Conservation (phyloP, 768 basidiomycete species). For the Kwoniella mangroviensis region DNA sequence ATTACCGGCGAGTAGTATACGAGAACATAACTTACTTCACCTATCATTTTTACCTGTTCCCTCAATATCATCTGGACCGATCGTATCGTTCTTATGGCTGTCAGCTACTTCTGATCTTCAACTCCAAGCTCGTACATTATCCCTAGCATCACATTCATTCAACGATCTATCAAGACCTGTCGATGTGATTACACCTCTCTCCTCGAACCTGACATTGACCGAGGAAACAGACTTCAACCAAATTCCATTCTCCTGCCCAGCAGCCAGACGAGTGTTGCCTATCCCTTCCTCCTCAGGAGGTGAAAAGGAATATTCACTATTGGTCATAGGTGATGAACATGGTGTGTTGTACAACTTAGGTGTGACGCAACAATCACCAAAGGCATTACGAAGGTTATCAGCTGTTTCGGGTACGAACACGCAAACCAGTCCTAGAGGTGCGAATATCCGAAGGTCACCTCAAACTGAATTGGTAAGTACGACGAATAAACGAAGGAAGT, state of each 20-base stretch:
- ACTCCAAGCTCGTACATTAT: constrained; percentile 41
- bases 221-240: constrained; percentile 39
- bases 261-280: constrained; percentile 46
- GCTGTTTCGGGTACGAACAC: constrained; percentile 23
- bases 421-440: constrained; percentile 29
- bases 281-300: constrained; percentile 27
- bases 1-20: constrained; percentile 41
- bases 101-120: constrained; percentile 39
- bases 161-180: constrained; percentile 38
- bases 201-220: constrained; percentile 7
- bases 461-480: constrained; percentile 48
- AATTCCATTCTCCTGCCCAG: constrained; percentile 51
- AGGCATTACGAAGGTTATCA: constrained; percentile 27
- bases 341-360: constrained; percentile 40
- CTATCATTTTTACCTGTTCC: constrained; percentile 44
- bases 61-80: constrained; percentile 27
- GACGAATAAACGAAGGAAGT: constrained; percentile 47
- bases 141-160: constrained; percentile 34
- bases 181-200: constrained; percentile 42
- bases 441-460: constrained; percentile 37
- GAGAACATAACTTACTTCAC: constrained; percentile 54
- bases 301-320: constrained; percentile 18
- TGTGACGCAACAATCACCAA: constrained; percentile 21
- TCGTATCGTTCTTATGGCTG: constrained; percentile 49
- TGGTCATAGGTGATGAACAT: constrained; percentile 56